These are phyloP conservation scores for Hypoxylon trugodes DNA, from an alignment of 495 filamentous ascomycete species.

Conservation along the genomic window DNA sequence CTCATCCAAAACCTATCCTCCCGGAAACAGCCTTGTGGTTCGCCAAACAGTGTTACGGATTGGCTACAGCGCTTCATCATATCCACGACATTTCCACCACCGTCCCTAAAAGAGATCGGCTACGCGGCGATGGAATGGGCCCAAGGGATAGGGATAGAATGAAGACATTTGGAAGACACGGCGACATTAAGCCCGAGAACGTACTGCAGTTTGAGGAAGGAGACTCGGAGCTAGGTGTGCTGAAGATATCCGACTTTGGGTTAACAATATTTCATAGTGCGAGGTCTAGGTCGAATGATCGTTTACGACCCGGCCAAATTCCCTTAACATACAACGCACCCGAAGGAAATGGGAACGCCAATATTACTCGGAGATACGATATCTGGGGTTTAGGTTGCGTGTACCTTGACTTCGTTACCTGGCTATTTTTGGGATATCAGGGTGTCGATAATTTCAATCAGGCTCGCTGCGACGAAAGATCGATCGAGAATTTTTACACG, in stretches of 20 bases:
- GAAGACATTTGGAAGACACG: constrained; percentile 25
- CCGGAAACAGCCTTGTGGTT: not conserved
- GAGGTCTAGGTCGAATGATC: not conserved
- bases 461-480: not conserved
- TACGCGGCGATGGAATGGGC: not conserved
- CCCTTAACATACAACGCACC: not conserved
- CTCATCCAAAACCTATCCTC: not conserved
- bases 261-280: constrained; percentile 1
- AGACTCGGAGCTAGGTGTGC: not conserved
- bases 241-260: constrained; percentile 40
- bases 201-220: constrained; percentile 29
- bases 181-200: constrained; percentile 44
- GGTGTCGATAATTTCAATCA: not conserved
- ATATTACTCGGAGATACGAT: constrained; percentile 1
- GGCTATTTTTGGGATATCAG: not conserved
- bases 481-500: not conserved
- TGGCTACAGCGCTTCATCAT: constrained; percentile 2
- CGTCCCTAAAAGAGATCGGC: not conserved
- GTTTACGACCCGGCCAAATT: not conserved
- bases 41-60: constrained; percentile 1
- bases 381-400: constrained; percentile 3
- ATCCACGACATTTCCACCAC: not conserved
- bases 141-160: not conserved
- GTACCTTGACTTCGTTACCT: constrained; percentile 11
- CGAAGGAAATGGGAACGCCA: not conserved